Conservation (phyloP, 768 basidiomycete species). For the Aureoboletus auriporus region DNA sequence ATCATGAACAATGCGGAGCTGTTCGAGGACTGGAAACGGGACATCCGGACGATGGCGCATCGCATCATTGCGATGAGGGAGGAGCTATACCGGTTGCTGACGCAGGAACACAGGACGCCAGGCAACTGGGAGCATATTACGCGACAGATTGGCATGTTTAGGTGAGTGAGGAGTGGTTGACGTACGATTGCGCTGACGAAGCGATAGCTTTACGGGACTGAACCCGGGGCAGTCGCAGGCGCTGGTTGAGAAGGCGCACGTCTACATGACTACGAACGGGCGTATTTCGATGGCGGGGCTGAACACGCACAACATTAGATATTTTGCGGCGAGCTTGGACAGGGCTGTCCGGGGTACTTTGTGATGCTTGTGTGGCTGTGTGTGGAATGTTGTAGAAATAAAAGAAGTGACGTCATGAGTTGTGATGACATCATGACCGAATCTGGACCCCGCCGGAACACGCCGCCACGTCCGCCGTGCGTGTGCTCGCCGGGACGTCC, state of each 20-base stretch:
- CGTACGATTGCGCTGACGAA: slow-evolving; percentile 8
- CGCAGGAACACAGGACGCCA: slow-evolving; percentile 76
- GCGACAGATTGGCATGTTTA: slow-evolving; percentile 98
- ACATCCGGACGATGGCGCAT: slow-evolving; percentile 79
- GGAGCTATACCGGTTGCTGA: slow-evolving; percentile 66
- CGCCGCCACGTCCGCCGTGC: slow-evolving; percentile 22
- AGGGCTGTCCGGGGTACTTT: slow-evolving; percentile 53
- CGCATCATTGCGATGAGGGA: slow-evolving; percentile 86
- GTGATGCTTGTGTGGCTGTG: slow-evolving; percentile 24
- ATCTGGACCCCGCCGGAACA: slow-evolving; percentile 28
- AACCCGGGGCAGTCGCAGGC: slow-evolving; percentile 59
- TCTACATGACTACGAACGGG: slow-evolving; percentile 85
- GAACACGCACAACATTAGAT: slow-evolving; percentile 73
- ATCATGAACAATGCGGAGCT: slow-evolving; percentile 74
- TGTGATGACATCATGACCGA: slow-evolving; percentile 28
- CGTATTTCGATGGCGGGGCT: slow-evolving; percentile 94
- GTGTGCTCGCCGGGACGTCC: too few species aligned
- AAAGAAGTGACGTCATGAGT: slow-evolving; percentile 25
- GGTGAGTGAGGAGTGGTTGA: slow-evolving; percentile 39
- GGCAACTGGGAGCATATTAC: slow-evolving; percentile 96
- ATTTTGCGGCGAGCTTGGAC: slow-evolving; percentile 72
- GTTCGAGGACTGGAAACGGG: slow-evolving; percentile 85
- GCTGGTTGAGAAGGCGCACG: slow-evolving; percentile 67
- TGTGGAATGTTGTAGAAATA: slow-evolving; percentile 1
- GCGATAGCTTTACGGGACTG: slow-evolving; percentile 78